Conservation (phyloP, 2,329 filamentous ascomycete genomes). For the Alternaria burnsii region DNA sequence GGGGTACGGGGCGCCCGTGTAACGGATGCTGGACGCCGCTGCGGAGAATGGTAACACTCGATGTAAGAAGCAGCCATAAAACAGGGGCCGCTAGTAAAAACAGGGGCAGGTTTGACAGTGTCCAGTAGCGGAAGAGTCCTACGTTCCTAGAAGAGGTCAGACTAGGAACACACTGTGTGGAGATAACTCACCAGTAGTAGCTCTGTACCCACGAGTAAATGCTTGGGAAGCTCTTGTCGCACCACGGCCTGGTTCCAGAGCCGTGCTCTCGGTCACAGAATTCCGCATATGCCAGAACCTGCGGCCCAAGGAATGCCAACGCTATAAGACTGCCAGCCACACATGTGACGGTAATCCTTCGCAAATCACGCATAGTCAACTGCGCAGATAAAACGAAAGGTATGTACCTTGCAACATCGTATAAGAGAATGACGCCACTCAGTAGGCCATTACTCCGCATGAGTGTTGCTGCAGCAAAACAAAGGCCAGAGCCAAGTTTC, state of each 20-base stretch:
- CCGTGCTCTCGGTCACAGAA: conserved; percentile 57
- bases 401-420: conserved; percentile 50
- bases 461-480: conserved; percentile 76
- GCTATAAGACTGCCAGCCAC: conserved; percentile 74
- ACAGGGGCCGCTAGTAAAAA: conserved; percentile 86
- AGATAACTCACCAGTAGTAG: conserved; percentile 79
- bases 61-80: conserved; percentile 71
- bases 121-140: conserved; percentile 93
- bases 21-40: conserved; percentile 53
- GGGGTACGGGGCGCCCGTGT: conserved; percentile 25
- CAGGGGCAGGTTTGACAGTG: conserved; percentile 80
- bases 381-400: conserved; percentile 47
- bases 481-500: conserved; percentile 68
- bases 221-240: conserved; percentile 74
- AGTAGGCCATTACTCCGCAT: conserved; percentile 88
- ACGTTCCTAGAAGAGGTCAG: conserved; percentile 71
- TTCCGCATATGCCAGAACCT: conserved; percentile 74
- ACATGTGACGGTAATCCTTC: conserved; percentile 66
- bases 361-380: conserved; percentile 52
- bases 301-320: conserved; percentile 74
- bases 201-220: conserved; percentile 91
- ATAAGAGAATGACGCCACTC: conserved; percentile 78
- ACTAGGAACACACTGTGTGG: neutral
- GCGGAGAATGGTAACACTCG: conserved; percentile 56
- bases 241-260: conserved; percentile 71